Base-by-base conservation (phyloP, 495 filamentous ascomycete genomes). In the Penicillium cataractarum region DNA sequence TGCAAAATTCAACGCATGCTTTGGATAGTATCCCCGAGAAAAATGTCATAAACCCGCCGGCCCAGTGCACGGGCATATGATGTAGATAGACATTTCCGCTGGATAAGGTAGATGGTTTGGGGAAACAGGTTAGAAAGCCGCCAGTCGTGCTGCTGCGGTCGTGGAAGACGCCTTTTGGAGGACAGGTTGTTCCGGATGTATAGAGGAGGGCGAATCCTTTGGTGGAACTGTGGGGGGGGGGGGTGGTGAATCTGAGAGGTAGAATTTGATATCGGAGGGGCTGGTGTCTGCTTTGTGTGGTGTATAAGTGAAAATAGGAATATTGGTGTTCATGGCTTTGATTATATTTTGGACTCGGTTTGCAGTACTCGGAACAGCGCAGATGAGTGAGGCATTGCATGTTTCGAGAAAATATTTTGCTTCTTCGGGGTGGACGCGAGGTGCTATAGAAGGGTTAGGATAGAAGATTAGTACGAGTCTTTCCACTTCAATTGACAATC, bases 131-230 rank as follows among this genome's bases (percentile, higher is more conserved):
- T 15, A 54, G 31, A 13, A 35, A 8, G 6, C 29, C 29, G 27
- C 17, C 31, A 1, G 51, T 54, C 21, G 29, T 29, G 27, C 7
- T 12, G 9, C 0, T 15, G 29, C 29, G 49, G 49, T 27, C 29
- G 49, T 52, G 49, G 26, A 52, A 32, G 29, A 52, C 49, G 49
- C 49, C 49, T 19, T 52, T 52, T 19, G 49, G 49, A 0, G 51
- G 51, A 15, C 51, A 29, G 29, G 51, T 54, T 29, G 51, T 54
- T 3, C 27, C 29, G n/a, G 51, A 54, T 12, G 51, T 54, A 15
- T 54, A 33, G 9, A 54, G 27, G 17, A 54, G 51, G 19, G 21
- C 51, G 51, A 54, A 35, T 9, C 29, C 51, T 24, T n/a, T 54
- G 6, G 17, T 35, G 10, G 51, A 2, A 13, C 7, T 9, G n/a